Evolutionary conservation across 169 alveolate species (phyloP), one percentile per base, ranked within the genome.

Genomic region (Toxoplasma gondii): DNA sequence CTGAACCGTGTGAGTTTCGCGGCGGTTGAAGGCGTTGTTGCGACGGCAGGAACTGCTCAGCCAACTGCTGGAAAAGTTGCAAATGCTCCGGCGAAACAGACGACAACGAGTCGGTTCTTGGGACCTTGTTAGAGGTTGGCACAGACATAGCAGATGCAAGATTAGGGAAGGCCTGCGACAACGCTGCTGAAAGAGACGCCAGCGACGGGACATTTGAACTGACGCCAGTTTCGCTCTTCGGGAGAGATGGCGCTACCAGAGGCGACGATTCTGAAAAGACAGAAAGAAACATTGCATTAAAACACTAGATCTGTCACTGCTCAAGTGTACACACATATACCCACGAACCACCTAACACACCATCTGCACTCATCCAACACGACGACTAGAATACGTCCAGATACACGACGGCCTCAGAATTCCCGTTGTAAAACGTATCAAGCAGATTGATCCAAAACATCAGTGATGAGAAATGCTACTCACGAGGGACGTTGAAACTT

Each of bases 131-230:
- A 1, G 74, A 4, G n/a, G 9, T 27, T 31, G 74, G 34, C 74
- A 31, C 4, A 16, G 74, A 64, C 31, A 64, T 16, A 64, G 74
- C 74, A 64, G 74, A 64, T 1, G 74, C 74, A 16, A 64, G 74
- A 64, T 64, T 64, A 1, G 86, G 86, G 45, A 78, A 78, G 49
- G 86, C 86, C 22, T 78, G 86, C n/a, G 86, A 41, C 86, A 78
- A 38, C 27, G 43, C 86, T 7, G 86, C 86, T 16, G 86, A 29
- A n/a, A 78, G 86, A 10, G 39, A 78, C 44, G 86, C 86, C 45
- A 78, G n/a, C 39, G 86, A 78, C 29, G 86, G 86, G 22, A 49
- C 58, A 12, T 49, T 49, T 49, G 74, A 27, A 64, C 74, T 27
- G 74, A 7, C 29, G 22, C n/a, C 74, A 22, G 34, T 4, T 16